Base-by-base conservation (phyloP, 2,329 filamentous ascomycete genomes). In the Bipolaris oryzae region DNA sequence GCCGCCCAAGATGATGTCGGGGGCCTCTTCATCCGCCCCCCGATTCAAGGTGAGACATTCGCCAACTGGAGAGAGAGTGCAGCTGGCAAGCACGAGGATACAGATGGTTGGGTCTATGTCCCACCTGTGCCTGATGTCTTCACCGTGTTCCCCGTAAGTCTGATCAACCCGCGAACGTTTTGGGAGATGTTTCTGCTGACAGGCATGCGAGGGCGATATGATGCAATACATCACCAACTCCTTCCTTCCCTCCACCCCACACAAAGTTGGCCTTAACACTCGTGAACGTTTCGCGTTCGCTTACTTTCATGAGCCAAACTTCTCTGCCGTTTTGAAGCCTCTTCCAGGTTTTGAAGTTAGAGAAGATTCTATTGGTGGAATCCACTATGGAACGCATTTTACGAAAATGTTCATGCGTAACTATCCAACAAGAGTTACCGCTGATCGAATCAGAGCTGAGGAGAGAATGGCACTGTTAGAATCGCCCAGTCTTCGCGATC, bases 1-100 rank as follows among this genome's bases (percentile, higher is more conserved):
- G 79, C 80, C 3, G 77, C 78, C 0, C 80, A 82, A 55, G 80
- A 83, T 54, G 75, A 81, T 16, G 80, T 83, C 47, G 81, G 81
- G 42, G 81, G 81, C 71, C 73, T 84, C 1, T 82, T 83, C 59
- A 73, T 83, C 28, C 75, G 79, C 7, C 79, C 79, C 7, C 80
- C 79, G 0, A 64, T 70, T 11, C 61, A 77, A 4, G 71, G 70
- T 10, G 80, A 82, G 56, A 61, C 63, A 1, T 77, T 76, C 21
- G 77, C 77, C 42, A 83, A 83, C 62, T 83, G 80, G 80, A 64
- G 79, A 54, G 68, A 72, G 50, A 80, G 75, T 54, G 72, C 78
- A 0, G 80, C 80, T 3, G 81, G 80, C 0, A 64, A 78, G 58
- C 71, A 74, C 34, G 79, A 82, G 55, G 71, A 82, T 9, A 78